These are phyloP conservation scores for Flaveria sonorensis DNA, from an alignment of 129 eudicot species.

Conservation along the genomic window DNA sequence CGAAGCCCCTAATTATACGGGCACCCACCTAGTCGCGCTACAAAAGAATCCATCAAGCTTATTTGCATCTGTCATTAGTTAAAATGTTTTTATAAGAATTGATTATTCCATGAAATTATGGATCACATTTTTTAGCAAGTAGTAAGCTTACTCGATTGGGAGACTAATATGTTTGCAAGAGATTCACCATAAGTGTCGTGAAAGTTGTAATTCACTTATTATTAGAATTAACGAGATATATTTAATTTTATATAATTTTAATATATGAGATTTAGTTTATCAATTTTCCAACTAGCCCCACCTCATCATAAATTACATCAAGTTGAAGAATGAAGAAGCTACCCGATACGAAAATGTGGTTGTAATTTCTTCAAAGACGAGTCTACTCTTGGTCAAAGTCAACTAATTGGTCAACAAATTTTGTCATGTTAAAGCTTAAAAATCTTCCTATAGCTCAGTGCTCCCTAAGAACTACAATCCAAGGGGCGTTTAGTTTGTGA, in stretches of 20 bases:
- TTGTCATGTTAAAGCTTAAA: not conserved
- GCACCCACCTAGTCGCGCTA: constrained; percentile 92
- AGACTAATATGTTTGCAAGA: constrained; percentile 79
- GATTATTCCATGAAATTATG: not conserved
- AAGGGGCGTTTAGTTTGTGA: no score
- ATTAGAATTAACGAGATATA: no score
- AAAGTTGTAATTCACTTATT: constrained; percentile 35
- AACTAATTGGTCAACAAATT: not conserved
- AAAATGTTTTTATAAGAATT: not conserved
- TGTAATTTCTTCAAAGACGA: no score
- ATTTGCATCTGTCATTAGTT: constrained; percentile 77
- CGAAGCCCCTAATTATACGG: constrained; percentile 94
- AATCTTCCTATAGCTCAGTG: not conserved
- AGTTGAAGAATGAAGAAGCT: no score
- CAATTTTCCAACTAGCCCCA: no score
- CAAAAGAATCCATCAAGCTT: constrained; percentile 75
- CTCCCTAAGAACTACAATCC: not conserved
- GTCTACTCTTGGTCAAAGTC: not conserved
- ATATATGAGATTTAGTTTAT: no score
- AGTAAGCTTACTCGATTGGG: constrained; percentile 83
- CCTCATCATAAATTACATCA: no score
- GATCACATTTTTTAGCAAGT: not conserved
- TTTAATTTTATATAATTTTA: no score
- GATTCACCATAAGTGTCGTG: constrained; percentile 99
- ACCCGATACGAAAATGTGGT: no score